Evolutionary conservation across 495 filamentous ascomycete species (phyloP).

Genomic region (Penicillium daleae): DNA sequence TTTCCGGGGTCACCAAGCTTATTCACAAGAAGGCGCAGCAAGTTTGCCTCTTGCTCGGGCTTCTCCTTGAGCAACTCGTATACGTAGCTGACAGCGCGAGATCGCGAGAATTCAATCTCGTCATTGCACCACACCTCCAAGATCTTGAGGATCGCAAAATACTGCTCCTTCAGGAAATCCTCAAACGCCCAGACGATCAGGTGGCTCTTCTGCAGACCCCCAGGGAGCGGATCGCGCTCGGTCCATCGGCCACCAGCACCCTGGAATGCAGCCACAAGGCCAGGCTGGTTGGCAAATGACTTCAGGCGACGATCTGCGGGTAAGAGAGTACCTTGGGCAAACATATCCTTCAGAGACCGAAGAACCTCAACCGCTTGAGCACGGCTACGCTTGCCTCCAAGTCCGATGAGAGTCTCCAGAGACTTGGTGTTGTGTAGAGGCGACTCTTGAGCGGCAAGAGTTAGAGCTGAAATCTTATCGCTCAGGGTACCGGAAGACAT

Average conservation of each 20-base stretch:
- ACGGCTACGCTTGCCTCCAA: constrained; percentile 88
- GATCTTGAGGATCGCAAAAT: constrained; percentile 87
- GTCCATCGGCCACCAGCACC: constrained; percentile 62
- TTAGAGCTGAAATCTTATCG: constrained; percentile 94
- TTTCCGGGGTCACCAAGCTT: constrained; percentile 93
- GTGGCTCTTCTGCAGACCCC: constrained; percentile 69
- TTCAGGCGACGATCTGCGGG: constrained; percentile 80
- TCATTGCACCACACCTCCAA: constrained; percentile 91
- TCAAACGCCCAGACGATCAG: constrained; percentile 91
- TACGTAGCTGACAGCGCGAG: constrained; percentile 82
- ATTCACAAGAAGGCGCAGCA: constrained; percentile 88
- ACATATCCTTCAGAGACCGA: constrained; percentile 88
- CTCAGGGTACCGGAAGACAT: constrained; percentile 95
- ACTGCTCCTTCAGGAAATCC: constrained; percentile 88
- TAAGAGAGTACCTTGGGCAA: constrained; percentile 83
- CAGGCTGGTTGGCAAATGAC: constrained; percentile 78
- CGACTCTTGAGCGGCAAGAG: constrained; percentile 91
- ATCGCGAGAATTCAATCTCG: constrained; percentile 88
- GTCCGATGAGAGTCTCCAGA: constrained; percentile 75
- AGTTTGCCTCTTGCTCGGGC: constrained; percentile 94
- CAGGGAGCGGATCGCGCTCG: constrained; percentile 66
- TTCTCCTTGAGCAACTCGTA: constrained; percentile 91
- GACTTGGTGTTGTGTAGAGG: constrained; percentile 89
- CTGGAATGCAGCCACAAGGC: constrained; percentile 69
- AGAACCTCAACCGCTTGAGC: constrained; percentile 93